Conservation (phyloP, 257 asterid genomes). For the Ophiorrhiza pumila region DNA sequence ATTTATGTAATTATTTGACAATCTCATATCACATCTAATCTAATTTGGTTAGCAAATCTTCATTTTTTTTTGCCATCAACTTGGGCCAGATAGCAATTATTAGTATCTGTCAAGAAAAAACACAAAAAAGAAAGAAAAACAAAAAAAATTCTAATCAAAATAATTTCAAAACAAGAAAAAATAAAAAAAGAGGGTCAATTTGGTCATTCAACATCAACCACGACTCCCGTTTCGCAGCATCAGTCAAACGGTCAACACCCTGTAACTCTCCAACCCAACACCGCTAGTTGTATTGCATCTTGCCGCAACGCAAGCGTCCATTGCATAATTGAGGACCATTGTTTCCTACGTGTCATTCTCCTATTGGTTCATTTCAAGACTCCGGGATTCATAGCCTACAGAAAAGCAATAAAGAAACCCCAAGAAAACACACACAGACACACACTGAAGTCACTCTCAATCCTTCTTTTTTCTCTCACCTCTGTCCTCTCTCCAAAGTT, state of each 20-base stretch:
- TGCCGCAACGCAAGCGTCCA: constrained; percentile 41
- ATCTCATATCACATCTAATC: no score
- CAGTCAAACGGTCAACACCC: constrained; percentile 50
- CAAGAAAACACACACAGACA: constrained; percentile 19
- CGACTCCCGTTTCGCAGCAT: constrained; percentile 5
- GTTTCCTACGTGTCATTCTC: constrained; percentile 19
- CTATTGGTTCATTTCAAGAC: constrained; percentile 32
- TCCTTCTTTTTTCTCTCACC: constrained; percentile 23
- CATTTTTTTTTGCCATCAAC: no score
- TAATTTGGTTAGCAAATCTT: no score
- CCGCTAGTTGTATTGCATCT: constrained; percentile 36
- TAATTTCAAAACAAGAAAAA: not conserved
- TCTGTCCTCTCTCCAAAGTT: constrained; percentile 20
- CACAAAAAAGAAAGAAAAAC: not conserved
- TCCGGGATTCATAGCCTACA: constrained; percentile 56
- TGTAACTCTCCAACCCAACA: constrained; percentile 15
- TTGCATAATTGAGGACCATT: constrained; percentile 40
- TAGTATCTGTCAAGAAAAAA: no score
- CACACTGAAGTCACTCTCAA: constrained; percentile 32
- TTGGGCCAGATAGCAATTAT: no score
- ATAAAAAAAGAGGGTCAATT: constrained; percentile 1
- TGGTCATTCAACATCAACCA: constrained; percentile 19
- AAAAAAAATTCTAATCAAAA: not conserved
- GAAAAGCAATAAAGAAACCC: constrained; percentile 22
- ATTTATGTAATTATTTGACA: no score